Base-by-base conservation (phyloP, 2,329 filamentous ascomycete genomes). In the Botrytis porri region DNA sequence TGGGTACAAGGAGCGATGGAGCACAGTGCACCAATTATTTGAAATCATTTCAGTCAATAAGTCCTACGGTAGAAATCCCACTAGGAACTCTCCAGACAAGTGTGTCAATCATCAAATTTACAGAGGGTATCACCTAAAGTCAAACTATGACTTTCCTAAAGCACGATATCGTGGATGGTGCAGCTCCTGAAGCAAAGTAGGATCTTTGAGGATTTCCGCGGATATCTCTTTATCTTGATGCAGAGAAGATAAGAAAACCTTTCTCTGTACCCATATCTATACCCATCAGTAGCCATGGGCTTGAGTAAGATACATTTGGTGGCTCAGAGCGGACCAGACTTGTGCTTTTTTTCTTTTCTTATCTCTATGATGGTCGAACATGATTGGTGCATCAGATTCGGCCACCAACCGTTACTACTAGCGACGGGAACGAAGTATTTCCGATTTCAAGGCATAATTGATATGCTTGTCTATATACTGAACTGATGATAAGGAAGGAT, bases 191-290 rank as follows among this genome's bases (percentile, higher is more conserved):
- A 43, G 48, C 3, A 8, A 25, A 51, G 20, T 9, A 10, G 20
- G 12, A 43, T 32, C 39, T 45, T 54, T 71, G 25, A 71, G 20
- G 43, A 54, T 71, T 71, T 71, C 69, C 69, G 69, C 69, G 69
- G 69, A 71, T 39, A 16, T 71, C 39, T 57, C 6, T 37, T 39
- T 22, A 71, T 32, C 20, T 54, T 20, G 25, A n/a, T 32, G 37
- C 57, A 71, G n/a, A 64, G 3, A 14, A 41, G 32, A 64, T 43
- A 62, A 65, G 45, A n/a, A 29, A 22, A 12, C 29, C 32, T 51
- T 37, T 63, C 32, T n/a, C 59, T 51, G 51, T 43, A 51, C 20
- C 64, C 22, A 71, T 37, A 71, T 37, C 32, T 43, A 41, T 64
- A 71, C 16, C 60, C 69, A 39, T 14, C 25, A 32, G 37, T 64